Percentiles rank a stretch among this genome's conserved stretches.
Evolutionary conservation across 495 filamentous ascomycete genomes (phyloP).

Genomic region (Xylaria palmicola): DNA sequence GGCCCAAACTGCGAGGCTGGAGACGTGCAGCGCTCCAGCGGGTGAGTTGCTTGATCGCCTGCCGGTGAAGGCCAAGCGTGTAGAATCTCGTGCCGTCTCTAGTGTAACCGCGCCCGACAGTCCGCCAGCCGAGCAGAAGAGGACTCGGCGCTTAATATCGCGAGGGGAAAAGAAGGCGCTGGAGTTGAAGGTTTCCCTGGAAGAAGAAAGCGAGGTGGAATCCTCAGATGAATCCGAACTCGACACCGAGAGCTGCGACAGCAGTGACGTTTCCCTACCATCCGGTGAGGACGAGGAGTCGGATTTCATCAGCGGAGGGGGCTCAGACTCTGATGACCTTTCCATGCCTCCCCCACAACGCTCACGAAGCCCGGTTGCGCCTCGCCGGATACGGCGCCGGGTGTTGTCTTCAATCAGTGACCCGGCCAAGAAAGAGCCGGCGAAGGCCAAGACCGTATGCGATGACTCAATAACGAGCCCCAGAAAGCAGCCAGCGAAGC

Average conservation of each 20-base stretch:
- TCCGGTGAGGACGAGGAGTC: conserved; percentile 18
- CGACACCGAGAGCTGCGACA: background rate
- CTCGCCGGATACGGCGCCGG: conserved; percentile 20
- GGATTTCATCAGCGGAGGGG: conserved; percentile 21
- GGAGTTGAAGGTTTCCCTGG: background rate
- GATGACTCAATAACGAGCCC: conserved; percentile 12
- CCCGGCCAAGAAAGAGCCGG: conserved; percentile 15
- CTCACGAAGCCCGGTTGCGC: conserved; percentile 16
- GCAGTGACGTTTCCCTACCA: background rate
- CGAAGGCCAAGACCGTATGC: conserved; percentile 8
- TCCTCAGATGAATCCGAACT: conserved; percentile 4
- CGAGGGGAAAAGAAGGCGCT: conserved; percentile 5
- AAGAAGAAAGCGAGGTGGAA: background rate
- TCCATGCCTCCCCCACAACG: conserved; percentile 16
- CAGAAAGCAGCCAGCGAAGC: conserved; percentile 15
- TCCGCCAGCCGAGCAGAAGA: conserved; percentile 2
- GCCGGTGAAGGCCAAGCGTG: background rate
- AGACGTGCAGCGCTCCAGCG: background rate
- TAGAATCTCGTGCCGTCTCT: background rate
- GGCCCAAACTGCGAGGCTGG: background rate
- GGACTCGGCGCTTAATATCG: conserved; percentile 2
- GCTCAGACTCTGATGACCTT: conserved; percentile 23
- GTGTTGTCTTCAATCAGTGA: conserved; percentile 17
- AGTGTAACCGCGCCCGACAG: conserved; percentile 1
- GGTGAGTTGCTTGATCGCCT: conserved; percentile 7